Base-by-base conservation (phyloP, 2,329 filamentous ascomycete species). In the Penicillium sp. region DNA sequence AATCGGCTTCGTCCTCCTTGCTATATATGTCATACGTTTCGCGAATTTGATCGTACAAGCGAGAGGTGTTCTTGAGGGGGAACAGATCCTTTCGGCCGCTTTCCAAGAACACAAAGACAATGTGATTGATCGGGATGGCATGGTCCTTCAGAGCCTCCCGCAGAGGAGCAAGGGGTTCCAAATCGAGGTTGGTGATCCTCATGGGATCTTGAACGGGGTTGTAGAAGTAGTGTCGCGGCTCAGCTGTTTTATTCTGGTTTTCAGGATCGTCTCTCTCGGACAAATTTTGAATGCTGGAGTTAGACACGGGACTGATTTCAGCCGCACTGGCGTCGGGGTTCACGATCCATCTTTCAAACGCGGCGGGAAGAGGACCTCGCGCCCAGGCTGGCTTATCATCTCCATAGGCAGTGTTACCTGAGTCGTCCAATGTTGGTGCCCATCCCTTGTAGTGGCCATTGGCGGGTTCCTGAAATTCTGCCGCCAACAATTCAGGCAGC, bases 51-150 rank as follows among this genome's bases (percentile, higher is more conserved):
- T 59, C 27, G 41, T 70, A 64, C 7, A 69, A 56, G 42, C 61
- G 58, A 14, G 67, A 69, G 1, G 57, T 61, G n/a, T 61, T 53
- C 42, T 59, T 62, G 3, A 70, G 54, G 4, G 67, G 67, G 46
- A 70, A 70, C 8, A 69, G 36, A 30, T 69, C 67, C 40, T 69
- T 68, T 19, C 67, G 58, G 10, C 61, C 55, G 38, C 67, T 70
- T 58, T 70, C 67, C 66, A 69, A 62, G 9, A 64, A 60, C 34
- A 70, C 54, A 13, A 70, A 51, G 23, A 69, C 51, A n/a, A 70
- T 57, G 36, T 70, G 67, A 4, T 60, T 68, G 38, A 70, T 68
- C 7, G 63, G 55, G 7, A 68, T 58, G 9, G 61, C 51, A 23
- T 61, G 59, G 10, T 67, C 55, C 26, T 61, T 52, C 11, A 70